Evolutionary conservation across 2,329 filamentous ascomycete species (phyloP).

Genomic region (Sclerotinia spermophila): DNA sequence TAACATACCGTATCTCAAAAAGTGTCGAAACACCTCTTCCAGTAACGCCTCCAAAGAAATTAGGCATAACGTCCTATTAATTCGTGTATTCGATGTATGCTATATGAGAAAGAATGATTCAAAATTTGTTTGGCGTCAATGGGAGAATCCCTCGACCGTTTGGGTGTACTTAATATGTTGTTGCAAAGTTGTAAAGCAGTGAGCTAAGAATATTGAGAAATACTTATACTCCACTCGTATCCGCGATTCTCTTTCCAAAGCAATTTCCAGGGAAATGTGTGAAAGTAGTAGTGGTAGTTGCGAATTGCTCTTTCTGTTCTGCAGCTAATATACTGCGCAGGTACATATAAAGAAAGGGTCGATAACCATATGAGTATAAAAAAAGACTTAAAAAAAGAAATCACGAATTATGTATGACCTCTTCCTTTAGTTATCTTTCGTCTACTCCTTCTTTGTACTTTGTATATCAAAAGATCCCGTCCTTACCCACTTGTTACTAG

Average conservation of each 20-base stretch:
- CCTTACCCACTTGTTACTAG: conserved; percentile 1
- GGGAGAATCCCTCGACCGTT: neutral
- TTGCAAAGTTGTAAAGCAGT: neutral
- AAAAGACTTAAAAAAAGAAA: neutral
- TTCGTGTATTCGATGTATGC: neutral
- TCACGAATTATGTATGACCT: neutral
- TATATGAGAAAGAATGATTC: neutral
- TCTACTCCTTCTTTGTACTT: conserved; percentile 3
- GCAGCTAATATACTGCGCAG: neutral
- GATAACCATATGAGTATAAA: neutral
- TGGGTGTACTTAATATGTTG: neutral
- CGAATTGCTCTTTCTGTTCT: neutral
- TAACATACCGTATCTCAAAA: conserved; percentile 39
- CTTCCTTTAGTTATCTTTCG: neutral
- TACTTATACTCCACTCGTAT: neutral
- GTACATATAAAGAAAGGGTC: neutral
- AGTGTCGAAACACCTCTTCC: conserved; percentile 36
- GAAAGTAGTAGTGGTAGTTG: neutral
- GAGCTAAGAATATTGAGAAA: neutral
- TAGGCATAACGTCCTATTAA: conserved; percentile 32
- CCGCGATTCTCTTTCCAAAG: neutral
- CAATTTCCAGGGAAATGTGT: neutral
- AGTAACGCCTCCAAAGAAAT: conserved; percentile 35
- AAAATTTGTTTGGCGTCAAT: neutral
- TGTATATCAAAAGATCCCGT: neutral